phyloP scores from a whole-genome alignment of 2,329 filamentous ascomycete species.

The Capronia coronata region DNA sequence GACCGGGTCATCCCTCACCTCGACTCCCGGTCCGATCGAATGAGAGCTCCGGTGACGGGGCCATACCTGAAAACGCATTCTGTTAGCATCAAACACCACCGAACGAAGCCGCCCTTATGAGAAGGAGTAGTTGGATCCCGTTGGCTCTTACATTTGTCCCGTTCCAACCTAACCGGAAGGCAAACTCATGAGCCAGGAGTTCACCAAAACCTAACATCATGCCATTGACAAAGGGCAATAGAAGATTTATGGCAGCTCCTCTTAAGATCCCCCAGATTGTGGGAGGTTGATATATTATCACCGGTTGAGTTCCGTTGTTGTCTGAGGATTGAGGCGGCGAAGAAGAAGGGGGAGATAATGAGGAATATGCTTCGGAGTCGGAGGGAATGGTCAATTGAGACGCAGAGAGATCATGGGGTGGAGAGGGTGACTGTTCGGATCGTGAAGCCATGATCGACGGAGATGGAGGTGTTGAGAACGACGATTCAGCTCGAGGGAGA shows the following conservation, averaged over 20 bases:
- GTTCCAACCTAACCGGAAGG: conserved; percentile 87
- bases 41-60: conserved; percentile 36
- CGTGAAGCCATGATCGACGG: conserved; percentile 19
- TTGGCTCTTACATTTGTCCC: conserved; percentile 70
- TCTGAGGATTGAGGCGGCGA: conserved; percentile 36
- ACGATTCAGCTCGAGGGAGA: not conserved
- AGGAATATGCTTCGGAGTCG: conserved; percentile 46
- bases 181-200: conserved; percentile 90
- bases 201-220: conserved; percentile 98
- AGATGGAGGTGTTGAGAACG: conserved; percentile 1
- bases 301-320: conserved; percentile 43
- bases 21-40: conserved; percentile 73
- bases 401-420: conserved; percentile 27
- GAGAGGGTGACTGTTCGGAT: conserved; percentile 24
- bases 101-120: not conserved
- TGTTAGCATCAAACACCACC: conserved; percentile 4
- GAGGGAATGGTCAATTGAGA: conserved; percentile 38
- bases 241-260: conserved; percentile 88
- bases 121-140: not conserved
- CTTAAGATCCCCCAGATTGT: conserved; percentile 79
- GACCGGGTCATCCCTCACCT: conserved; percentile 63
- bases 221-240: conserved; percentile 93
- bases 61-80: conserved; percentile 23
- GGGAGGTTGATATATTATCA: conserved; percentile 84
- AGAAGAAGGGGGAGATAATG: conserved; percentile 33